Evolutionary conservation across 2,329 filamentous ascomycete genomes (phyloP), one percentile per base, ranked within the genome.

Genomic region (Diplocarpon rosae): DNA sequence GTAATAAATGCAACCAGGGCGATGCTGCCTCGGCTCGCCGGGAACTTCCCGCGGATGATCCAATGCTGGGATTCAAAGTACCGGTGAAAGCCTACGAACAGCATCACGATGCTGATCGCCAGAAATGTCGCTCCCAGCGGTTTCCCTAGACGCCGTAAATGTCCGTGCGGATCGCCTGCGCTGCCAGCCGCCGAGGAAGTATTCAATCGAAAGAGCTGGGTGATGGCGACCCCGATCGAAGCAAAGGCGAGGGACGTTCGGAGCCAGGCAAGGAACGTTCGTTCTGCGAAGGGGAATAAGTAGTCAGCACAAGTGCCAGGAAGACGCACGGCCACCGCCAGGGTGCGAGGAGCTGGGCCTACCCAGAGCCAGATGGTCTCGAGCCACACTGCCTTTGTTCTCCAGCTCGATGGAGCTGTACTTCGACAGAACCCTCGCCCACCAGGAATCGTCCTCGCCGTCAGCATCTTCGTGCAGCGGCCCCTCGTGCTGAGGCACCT

Each of bases 181-280:
- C 16, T 34, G 12, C 51, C 37, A 36, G 45, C 38, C 4, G 51
- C 40, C 16, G 54, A 66, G 8, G 77, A 73, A 0, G 79, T 83
- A 66, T 89, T 89, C 46, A 92, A 77, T 20, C 85, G 81, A 66
- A 92, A 90, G 38, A 92, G 76, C 62, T 92, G 85, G 1, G 85
- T 90, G 33, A 92, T 75, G 35, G 84, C 85, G 48, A 92, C 84
- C 46, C 85, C 85, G 53, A 92, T 90, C 29, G 76, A 83, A 10
- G 85, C 83, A 58, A 92, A 92, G 17, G 83, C 79, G 30, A 92
- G 73, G 2, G 83, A 88, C 2, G 85, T 92, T 42, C 85, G 76
- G 35, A 92, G 72, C 85, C 85, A 92, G 43, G 85, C 85, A 28
- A 92, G 75, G 63, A 90, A 92, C 0, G 85, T 92, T 15, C 85